Percentiles rank a stretch among this genome's conserved stretches.
These are phyloP conservation scores for Phytophthora pseudosyringae DNA, from an alignment of 352 stramenopile species.

Conservation along the genomic window DNA sequence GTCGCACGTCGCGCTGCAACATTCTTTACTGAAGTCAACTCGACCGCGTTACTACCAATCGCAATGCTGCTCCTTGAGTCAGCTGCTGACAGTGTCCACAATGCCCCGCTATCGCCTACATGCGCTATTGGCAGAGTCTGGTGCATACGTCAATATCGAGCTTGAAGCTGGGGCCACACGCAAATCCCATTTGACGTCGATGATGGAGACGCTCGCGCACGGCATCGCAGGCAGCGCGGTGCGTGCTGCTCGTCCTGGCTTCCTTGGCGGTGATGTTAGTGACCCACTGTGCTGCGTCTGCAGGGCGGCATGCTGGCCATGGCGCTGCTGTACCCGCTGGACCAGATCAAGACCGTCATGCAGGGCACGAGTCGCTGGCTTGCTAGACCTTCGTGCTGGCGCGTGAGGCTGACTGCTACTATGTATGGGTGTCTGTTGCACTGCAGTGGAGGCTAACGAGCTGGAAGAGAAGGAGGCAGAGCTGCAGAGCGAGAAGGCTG, in stretches of 20 bases:
- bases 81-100: too few species aligned
- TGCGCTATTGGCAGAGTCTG: slow-evolving; percentile 3
- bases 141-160: slow-evolving; percentile 23
- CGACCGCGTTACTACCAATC: slow-evolving; percentile 7
- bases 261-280: background rate
- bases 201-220: slow-evolving; percentile 74
- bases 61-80: background rate
- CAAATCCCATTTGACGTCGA: slow-evolving; percentile 6
- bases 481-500: slow-evolving; percentile 19
- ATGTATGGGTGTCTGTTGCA: slow-evolving; percentile 2
- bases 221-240: slow-evolving; percentile 70
- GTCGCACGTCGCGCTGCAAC: slow-evolving; percentile 15
- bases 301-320: slow-evolving; percentile 80
- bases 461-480: slow-evolving; percentile 20
- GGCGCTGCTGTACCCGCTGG: slow-evolving; percentile 82
- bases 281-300: background rate
- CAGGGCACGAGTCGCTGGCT: slow-evolving; percentile 50
- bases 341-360: slow-evolving; percentile 89
- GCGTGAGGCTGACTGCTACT: background rate
- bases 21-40: slow-evolving; percentile 9
- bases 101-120: too few species aligned
- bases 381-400: background rate
- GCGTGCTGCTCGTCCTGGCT: slow-evolving; percentile 17
- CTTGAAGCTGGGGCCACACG: slow-evolving; percentile 19
- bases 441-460: slow-evolving; percentile 41